Evolutionary conservation across 441 rosid species (phyloP), one percentile per base, ranked within the genome.

Genomic region (Raphanus hybrid): DNA sequence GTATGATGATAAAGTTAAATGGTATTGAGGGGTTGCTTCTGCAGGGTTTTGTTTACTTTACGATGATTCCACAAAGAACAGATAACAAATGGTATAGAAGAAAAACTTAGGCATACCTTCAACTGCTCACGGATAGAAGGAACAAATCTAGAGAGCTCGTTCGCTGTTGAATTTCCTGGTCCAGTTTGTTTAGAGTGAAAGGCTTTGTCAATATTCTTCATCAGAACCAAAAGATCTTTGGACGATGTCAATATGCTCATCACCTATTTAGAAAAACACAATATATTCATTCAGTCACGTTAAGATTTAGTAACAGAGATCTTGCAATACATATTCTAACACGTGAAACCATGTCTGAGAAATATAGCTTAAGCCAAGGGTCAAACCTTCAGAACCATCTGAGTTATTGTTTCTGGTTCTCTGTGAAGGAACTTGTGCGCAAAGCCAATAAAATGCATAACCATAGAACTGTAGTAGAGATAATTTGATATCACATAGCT

Each of bases 381-480:
- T 67, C 90, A 65, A 35, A 94, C 98, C 98, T 92, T 91, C 75
- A 87, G 80, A 52, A 90, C 90, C 98, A 94, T 94, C 85, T 90
- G 94, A 54, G 89, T 86, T 72, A 91, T 84, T 71, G 75, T 71
- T 78, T 87, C 94, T 23, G 97, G 91, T 83, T 94, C 94, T 4
- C 85, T 77, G 78, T 91, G 98, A 82, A 94, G 97, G 82, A 94
- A 94, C 87, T 91, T 94, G 88, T 94, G 98, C 3, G 95, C 95
- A 78, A 94, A 94, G 58, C 97, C 95, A 68, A 90, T 87, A 71
- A 94, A 94, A 88, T 94, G 98, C 95, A 92, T 84, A 69, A 94
- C 86, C 87, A 91, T 60, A 29, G 97, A 92, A 71, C 91, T 89
- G 84, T 94, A 92, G 81, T 87, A 94, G 35, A 94, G 80, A 82